Evolutionary conservation across 2,329 filamentous ascomycete genomes (phyloP), one percentile per base, ranked within the genome.

Genomic region (Cladobotryum protrusum): DNA sequence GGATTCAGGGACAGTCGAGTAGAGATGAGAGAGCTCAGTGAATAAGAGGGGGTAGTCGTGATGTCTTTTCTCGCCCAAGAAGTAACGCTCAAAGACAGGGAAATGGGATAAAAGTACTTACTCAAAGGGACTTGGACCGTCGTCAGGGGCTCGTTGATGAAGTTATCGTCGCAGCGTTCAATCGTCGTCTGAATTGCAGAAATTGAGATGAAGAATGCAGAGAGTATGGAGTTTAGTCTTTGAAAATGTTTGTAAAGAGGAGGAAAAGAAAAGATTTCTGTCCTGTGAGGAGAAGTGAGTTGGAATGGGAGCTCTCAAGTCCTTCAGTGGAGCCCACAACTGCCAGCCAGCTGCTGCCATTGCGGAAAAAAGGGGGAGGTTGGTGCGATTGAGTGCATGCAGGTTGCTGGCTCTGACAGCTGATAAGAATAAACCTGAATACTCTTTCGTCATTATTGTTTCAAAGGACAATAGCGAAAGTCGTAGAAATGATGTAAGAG

Each of bases 261-360:
- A 20, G n/a, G 35, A 19, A 43, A 47, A 46, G 15, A 24, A 2
- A 46, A 47, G 43, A 19, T 20, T 50, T 43, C 20, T 33, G 35
- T 37, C 3, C 24, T 4, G 15, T 17, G n/a, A 37, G 29, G 36
- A 42, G 24, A 12, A 43, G 32, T 40, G 5, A n/a, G 37, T 20
- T 15, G 33, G 20, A 11, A 5, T 29, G 24, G 6, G 24, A 29
- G 24, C 24, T 8, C 24, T 33, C 5, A 11, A 14, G 9, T 17
- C 34, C 36, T 20, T 24, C n/a, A 18, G 35, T 18, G n/a, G 13
- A 32, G 24, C 24, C 24, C 32, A n/a, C 15, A 36, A 18, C 50
- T 35, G 47, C n/a, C 29, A 49, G 50, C 46, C 50, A 52, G 50
- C 50, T 52, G 50, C 36, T 8, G 42, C 42, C 42, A 44, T 15